phyloP scores from a whole-genome alignment of 192 early-diverging fungal species.

The Endogone sp. region DNA sequence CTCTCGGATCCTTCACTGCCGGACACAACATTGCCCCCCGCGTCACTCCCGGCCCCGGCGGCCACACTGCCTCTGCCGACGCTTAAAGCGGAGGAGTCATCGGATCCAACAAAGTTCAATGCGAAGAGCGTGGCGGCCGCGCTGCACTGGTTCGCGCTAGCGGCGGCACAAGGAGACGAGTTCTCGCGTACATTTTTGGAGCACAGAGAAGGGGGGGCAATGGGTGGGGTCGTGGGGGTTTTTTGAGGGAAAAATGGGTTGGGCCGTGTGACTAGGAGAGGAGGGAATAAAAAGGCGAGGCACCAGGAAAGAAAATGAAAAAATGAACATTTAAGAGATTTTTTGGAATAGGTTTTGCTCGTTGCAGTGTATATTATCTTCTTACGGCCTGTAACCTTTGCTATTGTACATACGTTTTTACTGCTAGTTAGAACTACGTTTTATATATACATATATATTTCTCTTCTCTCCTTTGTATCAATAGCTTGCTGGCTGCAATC shows the following conservation, averaged over 20 bases:
- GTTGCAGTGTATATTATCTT: too few relatives aligned
- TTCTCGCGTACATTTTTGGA: conserved; percentile 35
- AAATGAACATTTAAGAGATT: too few relatives aligned
- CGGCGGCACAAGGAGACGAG: conserved; percentile 33
- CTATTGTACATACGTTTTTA: too few relatives aligned
- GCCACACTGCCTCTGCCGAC: neutral
- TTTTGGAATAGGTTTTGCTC: too few relatives aligned
- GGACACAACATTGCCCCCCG: conserved; percentile 21
- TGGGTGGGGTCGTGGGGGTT: conserved; percentile 1
- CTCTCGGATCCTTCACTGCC: conserved; percentile 33
- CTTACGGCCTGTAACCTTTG: too few relatives aligned
- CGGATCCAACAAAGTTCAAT: conserved; percentile 32
- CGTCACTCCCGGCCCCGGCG: conserved; percentile 10
- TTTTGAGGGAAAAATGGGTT: neutral
- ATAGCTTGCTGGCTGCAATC: too few relatives aligned
- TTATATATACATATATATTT: too few relatives aligned
- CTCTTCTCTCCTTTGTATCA: too few relatives aligned
- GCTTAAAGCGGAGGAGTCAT: neutral
- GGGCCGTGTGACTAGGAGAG: neutral
- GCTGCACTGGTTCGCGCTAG: conserved; percentile 36
- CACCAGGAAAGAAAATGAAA: too few relatives aligned
- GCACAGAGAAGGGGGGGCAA: conserved; percentile 9
- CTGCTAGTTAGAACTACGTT: too few relatives aligned
- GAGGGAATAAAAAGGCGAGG: too few relatives aligned
- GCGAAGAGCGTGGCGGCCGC: conserved; percentile 34